Evolutionary conservation across 2,329 filamentous ascomycete genomes (phyloP).

Genomic region (Rhynchosporium agropyri): DNA sequence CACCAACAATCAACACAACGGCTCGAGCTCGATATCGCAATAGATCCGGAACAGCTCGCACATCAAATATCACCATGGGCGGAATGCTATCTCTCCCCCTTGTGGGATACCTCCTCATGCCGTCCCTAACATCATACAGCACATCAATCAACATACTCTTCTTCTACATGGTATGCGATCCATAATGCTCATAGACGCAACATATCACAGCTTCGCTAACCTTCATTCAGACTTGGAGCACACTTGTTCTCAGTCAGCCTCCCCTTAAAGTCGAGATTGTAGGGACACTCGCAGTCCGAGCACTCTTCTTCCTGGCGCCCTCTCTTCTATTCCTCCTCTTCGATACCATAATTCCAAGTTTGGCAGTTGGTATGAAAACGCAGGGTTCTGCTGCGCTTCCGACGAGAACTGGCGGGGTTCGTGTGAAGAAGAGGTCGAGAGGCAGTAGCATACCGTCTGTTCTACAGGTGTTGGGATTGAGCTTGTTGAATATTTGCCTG

Average conservation of each 20-base stretch:
- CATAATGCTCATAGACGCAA: neutral
- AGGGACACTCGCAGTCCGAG: constrained; percentile 67
- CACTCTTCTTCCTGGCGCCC: constrained; percentile 73
- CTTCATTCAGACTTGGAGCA: constrained; percentile 69
- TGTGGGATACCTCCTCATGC: constrained; percentile 66
- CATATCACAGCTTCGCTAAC: constrained; percentile 41
- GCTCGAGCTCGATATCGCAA: neutral
- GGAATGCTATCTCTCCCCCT: constrained; percentile 73
- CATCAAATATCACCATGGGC: constrained; percentile 51
- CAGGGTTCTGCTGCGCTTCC: constrained; percentile 57
- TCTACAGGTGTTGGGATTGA: constrained; percentile 55
- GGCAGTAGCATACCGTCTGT: constrained; percentile 47
- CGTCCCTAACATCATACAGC: constrained; percentile 66
- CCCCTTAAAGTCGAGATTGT: constrained; percentile 75
- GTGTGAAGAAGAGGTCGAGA: constrained; percentile 32
- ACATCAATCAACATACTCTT: constrained; percentile 84
- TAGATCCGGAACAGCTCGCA: neutral
- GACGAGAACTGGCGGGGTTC: constrained; percentile 45
- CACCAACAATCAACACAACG: neutral
- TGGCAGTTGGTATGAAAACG: constrained; percentile 70
- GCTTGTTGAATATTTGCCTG: constrained; percentile 57
- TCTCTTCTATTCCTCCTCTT: constrained; percentile 73
- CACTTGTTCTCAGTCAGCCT: constrained; percentile 75
- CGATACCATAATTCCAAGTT: constrained; percentile 69
- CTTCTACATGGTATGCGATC: constrained; percentile 78